phyloP scores from a whole-genome alignment of 495 filamentous ascomycete species.

The Aeminium ludgeri region DNA sequence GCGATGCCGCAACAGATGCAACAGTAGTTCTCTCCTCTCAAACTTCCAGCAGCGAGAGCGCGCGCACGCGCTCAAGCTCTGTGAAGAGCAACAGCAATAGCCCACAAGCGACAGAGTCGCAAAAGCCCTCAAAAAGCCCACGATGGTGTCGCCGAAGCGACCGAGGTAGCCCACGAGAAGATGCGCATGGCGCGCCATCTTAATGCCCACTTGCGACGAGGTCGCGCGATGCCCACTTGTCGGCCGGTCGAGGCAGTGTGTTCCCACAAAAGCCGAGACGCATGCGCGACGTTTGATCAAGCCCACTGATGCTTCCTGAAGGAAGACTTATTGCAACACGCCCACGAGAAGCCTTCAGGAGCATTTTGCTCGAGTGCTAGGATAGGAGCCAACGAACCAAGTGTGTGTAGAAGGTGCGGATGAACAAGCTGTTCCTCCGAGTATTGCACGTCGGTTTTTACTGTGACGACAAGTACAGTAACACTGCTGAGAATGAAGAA shows the following conservation, averaged over 20 bases:
- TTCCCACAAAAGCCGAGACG: constrained; percentile 26
- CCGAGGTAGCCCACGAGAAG: constrained; percentile 22
- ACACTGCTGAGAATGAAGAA: too few species aligned
- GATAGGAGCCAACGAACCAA: constrained; percentile 14
- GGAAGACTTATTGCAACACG: too few species aligned
- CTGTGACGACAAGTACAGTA: too few species aligned
- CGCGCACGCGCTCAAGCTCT: constrained; percentile 4
- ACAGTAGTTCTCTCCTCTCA: constrained; percentile 16
- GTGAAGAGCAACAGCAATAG: constrained; percentile 10
- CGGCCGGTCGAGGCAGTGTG: constrained; percentile 22
- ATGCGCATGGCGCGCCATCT: constrained; percentile 1
- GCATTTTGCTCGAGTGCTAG: too few species aligned
- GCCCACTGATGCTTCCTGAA: not conserved
- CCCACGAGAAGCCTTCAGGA: too few species aligned
- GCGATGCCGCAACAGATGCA: not conserved
- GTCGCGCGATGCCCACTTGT: constrained; percentile 6
- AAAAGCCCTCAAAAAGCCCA: constrained; percentile 23
- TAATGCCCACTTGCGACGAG: constrained; percentile 5
- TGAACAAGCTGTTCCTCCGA: too few species aligned
- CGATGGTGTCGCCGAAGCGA: constrained; percentile 7
- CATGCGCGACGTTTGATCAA: constrained; percentile 8
- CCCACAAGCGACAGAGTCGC: constrained; percentile 15
- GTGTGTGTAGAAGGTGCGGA: too few species aligned
- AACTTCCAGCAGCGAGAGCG: constrained; percentile 15
- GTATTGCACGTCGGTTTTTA: too few species aligned